phyloP scores from a whole-genome alignment of 2,329 filamentous ascomycete genomes.

The Ceratocystiopsis sp. region DNA sequence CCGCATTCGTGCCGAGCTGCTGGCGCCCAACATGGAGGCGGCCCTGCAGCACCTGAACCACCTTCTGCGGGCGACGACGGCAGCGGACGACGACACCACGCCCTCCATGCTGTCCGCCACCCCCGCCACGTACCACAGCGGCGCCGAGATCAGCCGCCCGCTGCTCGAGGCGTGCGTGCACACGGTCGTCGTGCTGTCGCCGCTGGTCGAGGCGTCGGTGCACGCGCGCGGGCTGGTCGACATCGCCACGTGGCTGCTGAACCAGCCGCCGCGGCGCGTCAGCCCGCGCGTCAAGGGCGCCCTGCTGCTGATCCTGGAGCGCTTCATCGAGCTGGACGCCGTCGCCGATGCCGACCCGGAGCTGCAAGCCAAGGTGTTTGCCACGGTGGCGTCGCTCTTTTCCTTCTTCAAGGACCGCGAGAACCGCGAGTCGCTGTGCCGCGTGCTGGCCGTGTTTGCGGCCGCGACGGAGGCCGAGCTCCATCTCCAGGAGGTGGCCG shows the following conservation, averaged over 20 bases:
- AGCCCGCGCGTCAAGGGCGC: conserved; percentile 69
- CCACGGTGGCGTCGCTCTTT: conserved; percentile 65
- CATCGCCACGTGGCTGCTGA: conserved; percentile 64
- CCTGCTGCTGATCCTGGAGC: conserved; percentile 62
- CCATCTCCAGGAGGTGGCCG: conserved; percentile 41
- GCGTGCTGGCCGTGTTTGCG: conserved; percentile 56
- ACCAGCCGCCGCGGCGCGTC: conserved; percentile 70
- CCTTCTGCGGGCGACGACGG: conserved; percentile 6
- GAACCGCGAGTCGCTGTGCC: conserved; percentile 57
- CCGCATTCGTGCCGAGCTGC: conserved; percentile 32
- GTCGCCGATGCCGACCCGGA: conserved; percentile 15
- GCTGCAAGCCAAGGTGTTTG: conserved; percentile 49
- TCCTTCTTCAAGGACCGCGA: conserved; percentile 74
- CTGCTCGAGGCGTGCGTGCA: conserved; percentile 66
- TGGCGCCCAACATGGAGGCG: conserved; percentile 38
- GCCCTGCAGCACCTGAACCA: conserved; percentile 25
- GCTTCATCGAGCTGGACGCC: conserved; percentile 55
- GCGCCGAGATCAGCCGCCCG: conserved; percentile 47
- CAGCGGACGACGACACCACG: neutral
- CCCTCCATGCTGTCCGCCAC: too few relatives aligned
- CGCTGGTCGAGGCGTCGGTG: conserved; percentile 46
- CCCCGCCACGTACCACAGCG: neutral
- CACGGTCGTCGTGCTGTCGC: conserved; percentile 59
- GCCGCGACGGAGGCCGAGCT: conserved; percentile 19
- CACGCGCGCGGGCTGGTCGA: conserved; percentile 65